Conservation (phyloP, 345 rosid genomes). For the Brassica juncea region DNA sequence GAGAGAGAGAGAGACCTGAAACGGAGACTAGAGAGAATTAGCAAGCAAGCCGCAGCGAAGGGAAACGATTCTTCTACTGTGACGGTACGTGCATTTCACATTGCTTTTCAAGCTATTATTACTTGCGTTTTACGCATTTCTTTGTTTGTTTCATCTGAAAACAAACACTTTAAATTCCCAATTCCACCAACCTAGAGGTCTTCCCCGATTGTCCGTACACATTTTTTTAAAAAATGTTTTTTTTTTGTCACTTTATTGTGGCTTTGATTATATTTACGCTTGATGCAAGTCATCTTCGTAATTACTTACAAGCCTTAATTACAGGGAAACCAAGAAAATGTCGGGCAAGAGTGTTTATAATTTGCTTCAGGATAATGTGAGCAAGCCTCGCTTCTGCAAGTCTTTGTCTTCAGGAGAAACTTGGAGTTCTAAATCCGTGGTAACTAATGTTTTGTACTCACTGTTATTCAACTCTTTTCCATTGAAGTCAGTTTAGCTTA, state of each 20-base stretch:
- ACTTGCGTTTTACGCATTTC: too few species aligned
- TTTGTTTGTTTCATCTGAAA: too few species aligned
- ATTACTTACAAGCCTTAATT: background rate
- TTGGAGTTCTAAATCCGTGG: conserved; percentile 36
- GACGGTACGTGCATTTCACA: background rate
- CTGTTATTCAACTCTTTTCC: background rate
- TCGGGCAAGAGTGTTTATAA: background rate
- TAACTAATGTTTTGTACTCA: background rate
- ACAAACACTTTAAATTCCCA: too few species aligned
- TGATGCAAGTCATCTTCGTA: background rate
- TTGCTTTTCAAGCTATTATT: too few species aligned
- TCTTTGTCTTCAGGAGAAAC: conserved; percentile 4
- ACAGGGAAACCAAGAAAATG: background rate
- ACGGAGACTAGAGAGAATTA: background rate
- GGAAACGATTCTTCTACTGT: background rate
- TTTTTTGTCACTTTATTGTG: background rate
- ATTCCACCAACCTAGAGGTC: too few species aligned
- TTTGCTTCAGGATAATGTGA: background rate
- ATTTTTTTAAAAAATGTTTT: background rate
- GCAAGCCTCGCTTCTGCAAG: conserved; percentile 30
- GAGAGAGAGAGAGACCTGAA: background rate
- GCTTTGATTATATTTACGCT: background rate
- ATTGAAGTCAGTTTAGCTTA: background rate
- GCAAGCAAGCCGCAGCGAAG: background rate
- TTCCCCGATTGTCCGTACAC: too few species aligned